phyloP scores from a whole-genome alignment of 2,329 filamentous ascomycete species.

The Botrytis galanthina region DNA sequence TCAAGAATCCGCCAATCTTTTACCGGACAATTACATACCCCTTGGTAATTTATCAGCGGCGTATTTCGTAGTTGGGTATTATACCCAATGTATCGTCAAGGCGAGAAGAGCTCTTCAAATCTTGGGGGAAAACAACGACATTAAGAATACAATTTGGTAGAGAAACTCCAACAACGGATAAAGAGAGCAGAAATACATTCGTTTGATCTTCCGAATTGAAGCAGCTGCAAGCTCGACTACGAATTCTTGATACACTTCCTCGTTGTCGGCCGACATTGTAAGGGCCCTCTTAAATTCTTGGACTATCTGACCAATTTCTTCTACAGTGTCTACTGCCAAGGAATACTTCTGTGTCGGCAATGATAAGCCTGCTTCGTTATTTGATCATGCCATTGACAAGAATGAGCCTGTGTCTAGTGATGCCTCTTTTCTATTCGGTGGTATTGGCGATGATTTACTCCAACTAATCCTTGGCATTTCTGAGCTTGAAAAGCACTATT shows the following conservation, averaged over 20 bases:
- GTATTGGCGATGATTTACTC: slow-evolving; percentile 22
- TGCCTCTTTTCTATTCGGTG: slow-evolving; percentile 24
- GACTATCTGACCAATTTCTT: neutral
- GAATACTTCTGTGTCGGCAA: slow-evolving; percentile 17
- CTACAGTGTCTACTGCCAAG: neutral
- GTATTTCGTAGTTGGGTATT: slow-evolving; percentile 18
- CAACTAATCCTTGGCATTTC: slow-evolving; percentile 16
- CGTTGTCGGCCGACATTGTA: neutral
- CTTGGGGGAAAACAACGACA: neutral
- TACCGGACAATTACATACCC: slow-evolving; percentile 36
- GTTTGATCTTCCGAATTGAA: neutral
- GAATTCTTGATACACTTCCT: neutral
- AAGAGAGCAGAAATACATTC: slow-evolving; percentile 5
- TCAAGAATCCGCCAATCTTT: neutral
- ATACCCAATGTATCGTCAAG: slow-evolving; percentile 8
- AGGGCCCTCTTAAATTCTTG: neutral
- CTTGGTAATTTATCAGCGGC: slow-evolving; percentile 23
- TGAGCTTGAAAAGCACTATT: slow-evolving; percentile 7
- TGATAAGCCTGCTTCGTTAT: slow-evolving; percentile 8
- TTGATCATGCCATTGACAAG: neutral
- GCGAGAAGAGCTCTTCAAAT: slow-evolving; percentile 16
- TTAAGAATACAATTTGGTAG: neutral
- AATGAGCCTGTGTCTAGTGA: neutral
- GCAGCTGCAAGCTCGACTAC: neutral
- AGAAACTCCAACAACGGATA: slow-evolving; percentile 17